Base-by-base conservation (phyloP, 805 yeast species). In the Metschnikowia gelsemii region DNA sequence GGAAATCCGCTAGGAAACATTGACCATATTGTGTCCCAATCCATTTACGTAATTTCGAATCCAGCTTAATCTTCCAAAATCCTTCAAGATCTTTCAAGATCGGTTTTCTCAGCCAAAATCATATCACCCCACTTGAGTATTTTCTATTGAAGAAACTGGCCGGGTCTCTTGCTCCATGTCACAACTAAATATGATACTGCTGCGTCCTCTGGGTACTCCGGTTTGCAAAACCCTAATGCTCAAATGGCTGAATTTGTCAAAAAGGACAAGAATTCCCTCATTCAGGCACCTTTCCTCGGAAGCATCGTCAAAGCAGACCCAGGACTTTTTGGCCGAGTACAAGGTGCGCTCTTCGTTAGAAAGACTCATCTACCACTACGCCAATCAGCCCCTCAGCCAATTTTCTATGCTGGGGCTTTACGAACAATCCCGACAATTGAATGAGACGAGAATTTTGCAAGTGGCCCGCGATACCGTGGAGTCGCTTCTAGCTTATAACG, bases 381-480 rank as follows among this genome's bases (percentile, higher is more conserved):
- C 87, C 1, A 58, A 61, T 14, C 70, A 70, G 42, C 72, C 76
- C 4, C 59, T 82, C 25, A 79, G 84, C 11, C 72, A 75, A 32
- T 63, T 82, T 25, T 70, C 81, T 2, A 64, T 79, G 46, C 71
- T 72, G 40, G 73, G 74, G 13, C 56, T 84, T 30, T 72, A 78
- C 43, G 54, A 59, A 23, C 73, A 68, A 47, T 60, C 68, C 5
- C 47, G 57, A 8, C 60, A 66, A 32, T 72, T 79, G 41, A 62
- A 69, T 20, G 62, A 64, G n/a, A 54, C 55, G 8, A 56, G 48
- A 21, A 58, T 70, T 5, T 50, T 74, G 13, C 60, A 63, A 30
- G 68, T 72, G 40, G 80, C 85, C 0, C 69, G 73, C 32, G 76
- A 76, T 11, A 81, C 89, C 0, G 66, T 82, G 12, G 76, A 78